These are phyloP conservation scores for Zymoseptoria passerinii DNA, from an alignment of 2,329 filamentous ascomycete species.

Conservation along the genomic window DNA sequence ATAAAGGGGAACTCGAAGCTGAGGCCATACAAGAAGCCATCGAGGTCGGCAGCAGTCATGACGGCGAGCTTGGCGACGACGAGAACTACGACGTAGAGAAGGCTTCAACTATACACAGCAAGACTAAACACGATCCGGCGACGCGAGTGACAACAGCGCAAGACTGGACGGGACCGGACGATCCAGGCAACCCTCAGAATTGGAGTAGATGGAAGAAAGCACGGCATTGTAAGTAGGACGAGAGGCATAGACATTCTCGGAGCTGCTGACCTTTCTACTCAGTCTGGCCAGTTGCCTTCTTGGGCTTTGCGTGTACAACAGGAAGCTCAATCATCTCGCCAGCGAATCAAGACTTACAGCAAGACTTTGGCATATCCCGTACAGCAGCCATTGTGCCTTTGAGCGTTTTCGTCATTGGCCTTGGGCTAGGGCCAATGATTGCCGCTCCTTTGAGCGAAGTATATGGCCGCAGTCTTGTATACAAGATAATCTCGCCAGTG, in stretches of 20 bases:
- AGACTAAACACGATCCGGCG: background rate
- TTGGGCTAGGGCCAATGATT: slow-evolving; percentile 59
- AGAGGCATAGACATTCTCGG: background rate
- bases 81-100: slow-evolving; percentile 20
- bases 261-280: background rate
- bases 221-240: background rate
- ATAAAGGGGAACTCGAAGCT: slow-evolving; percentile 1
- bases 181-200: slow-evolving; percentile 18
- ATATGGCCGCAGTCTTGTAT: slow-evolving; percentile 30
- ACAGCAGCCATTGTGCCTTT: slow-evolving; percentile 52
- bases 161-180: slow-evolving; percentile 22
- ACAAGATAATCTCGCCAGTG: slow-evolving; percentile 27
- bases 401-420: slow-evolving; percentile 48
- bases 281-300: slow-evolving; percentile 12
- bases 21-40: slow-evolving; percentile 10
- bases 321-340: slow-evolving; percentile 21
- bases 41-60: slow-evolving; percentile 10
- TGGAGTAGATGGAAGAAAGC: slow-evolving; percentile 10
- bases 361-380: slow-evolving; percentile 45
- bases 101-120: slow-evolving; percentile 1
- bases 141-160: slow-evolving; percentile 11
- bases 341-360: slow-evolving; percentile 14
- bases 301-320: slow-evolving; percentile 21
- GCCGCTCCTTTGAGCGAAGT: slow-evolving; percentile 32
- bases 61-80: slow-evolving; percentile 1